Evolutionary conservation across 108 stramenopile genomes (phyloP).

Genomic region (Ochromonas danica): DNA sequence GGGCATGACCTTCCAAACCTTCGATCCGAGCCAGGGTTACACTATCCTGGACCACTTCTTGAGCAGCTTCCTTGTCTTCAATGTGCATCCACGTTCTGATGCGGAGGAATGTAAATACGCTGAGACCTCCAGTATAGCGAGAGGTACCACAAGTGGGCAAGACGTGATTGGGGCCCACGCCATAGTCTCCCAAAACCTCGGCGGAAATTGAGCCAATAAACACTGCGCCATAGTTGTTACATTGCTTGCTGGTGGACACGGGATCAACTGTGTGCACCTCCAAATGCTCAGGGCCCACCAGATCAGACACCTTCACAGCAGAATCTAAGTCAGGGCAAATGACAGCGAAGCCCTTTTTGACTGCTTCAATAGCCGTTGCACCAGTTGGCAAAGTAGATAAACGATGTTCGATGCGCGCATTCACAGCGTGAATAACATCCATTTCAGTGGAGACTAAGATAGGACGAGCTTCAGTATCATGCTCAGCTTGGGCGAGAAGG

Average conservation of each 20-base stretch:
- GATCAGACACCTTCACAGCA: conserved; percentile 75
- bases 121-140: conserved; percentile 92
- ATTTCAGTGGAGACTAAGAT: conserved; percentile 70
- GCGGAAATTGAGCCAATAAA: conserved; percentile 90
- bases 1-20: conserved; percentile 94
- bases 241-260: conserved; percentile 64
- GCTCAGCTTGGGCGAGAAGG: conserved; percentile 96
- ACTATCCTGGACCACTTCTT: conserved; percentile 77
- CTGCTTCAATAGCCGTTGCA: conserved; percentile 47
- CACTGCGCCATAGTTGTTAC: conserved; percentile 87
- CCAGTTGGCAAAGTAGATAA: conserved; percentile 61
- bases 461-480: conserved; percentile 93
- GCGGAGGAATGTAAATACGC: conserved; percentile 92
- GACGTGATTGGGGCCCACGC: conserved; percentile 98
- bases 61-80: background rate
- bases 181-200: conserved; percentile 98
- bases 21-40: conserved; percentile 91
- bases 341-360: conserved; percentile 72
- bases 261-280: conserved; percentile 87
- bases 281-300: conserved; percentile 94
- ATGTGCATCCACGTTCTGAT: conserved; percentile 59
- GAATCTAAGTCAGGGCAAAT: conserved; percentile 71
- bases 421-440: conserved; percentile 66
- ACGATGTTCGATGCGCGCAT: conserved; percentile 53
- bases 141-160: conserved; percentile 96